Evolutionary conservation across 768 basidiomycete genomes (phyloP).

Genomic region (Hortiboletus campestris): DNA sequence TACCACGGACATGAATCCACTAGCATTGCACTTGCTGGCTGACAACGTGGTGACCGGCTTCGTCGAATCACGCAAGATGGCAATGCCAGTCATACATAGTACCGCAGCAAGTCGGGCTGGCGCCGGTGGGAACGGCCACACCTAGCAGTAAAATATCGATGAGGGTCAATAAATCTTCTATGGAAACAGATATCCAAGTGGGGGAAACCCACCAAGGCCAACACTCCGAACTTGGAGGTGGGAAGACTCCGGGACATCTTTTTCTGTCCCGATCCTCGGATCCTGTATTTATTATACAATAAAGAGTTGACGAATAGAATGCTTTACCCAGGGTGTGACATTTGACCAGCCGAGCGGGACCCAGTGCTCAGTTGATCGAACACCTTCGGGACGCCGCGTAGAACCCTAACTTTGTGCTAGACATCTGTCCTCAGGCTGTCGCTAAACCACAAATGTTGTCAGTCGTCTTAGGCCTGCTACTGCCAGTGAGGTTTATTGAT

Average conservation of each 20-base stretch:
- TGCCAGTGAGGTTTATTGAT: background rate
- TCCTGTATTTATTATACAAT: too few relatives aligned
- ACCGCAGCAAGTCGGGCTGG: background rate
- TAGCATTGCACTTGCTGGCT: background rate
- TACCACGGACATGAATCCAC: background rate
- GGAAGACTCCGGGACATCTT: background rate
- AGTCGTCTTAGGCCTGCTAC: background rate
- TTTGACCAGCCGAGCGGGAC: background rate
- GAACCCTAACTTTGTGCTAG: background rate
- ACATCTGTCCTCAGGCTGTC: background rate
- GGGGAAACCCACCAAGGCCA: background rate
- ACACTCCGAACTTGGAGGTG: background rate
- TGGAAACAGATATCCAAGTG: background rate
- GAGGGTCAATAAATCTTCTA: background rate
- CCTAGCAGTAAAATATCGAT: background rate
- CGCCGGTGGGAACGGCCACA: background rate
- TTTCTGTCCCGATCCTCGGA: background rate
- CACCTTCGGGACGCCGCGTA: background rate
- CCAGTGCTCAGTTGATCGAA: background rate
- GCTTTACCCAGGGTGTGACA: background rate
- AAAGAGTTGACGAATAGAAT: background rate
- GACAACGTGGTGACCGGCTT: background rate
- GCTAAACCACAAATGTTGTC: background rate
- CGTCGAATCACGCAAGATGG: background rate
- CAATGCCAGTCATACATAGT: background rate